These are phyloP conservation scores for Aspergillus pseudoglaucus DNA, from an alignment of 2,329 filamentous ascomycete species.

Conservation along the genomic window DNA sequence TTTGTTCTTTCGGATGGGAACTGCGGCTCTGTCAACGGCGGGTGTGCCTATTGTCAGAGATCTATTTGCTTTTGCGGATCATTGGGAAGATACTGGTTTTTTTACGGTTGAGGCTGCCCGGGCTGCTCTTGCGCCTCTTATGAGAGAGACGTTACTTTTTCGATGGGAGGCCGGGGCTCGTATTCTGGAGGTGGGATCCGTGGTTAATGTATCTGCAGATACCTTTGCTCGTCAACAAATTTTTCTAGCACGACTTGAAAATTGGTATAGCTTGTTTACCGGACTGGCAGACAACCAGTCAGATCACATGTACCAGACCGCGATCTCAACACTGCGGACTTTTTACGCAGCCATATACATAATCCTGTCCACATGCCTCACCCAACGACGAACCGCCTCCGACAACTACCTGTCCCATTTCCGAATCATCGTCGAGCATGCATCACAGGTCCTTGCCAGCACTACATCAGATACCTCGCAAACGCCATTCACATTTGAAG, in stretches of 20 bases:
- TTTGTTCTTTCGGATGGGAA: constrained; percentile 20
- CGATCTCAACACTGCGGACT: constrained; percentile 16
- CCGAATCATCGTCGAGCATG: constrained; percentile 20
- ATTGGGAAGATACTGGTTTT: constrained; percentile 2
- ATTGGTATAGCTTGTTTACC: neutral
- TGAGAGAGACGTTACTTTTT: constrained; percentile 9
- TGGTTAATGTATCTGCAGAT: neutral
- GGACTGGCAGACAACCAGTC: neutral
- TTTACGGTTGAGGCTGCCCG: constrained; percentile 7
- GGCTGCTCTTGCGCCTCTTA: constrained; percentile 5
- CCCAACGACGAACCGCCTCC: constrained; percentile 12
- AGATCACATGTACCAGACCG: neutral
- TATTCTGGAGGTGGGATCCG: neutral
- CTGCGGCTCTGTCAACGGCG: constrained; percentile 7
- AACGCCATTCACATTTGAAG: constrained; percentile 25
- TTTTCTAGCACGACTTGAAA: neutral
- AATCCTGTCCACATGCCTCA: constrained; percentile 16
- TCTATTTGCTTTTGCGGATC: constrained; percentile 6
- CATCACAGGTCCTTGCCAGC: constrained; percentile 15
- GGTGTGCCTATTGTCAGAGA: constrained; percentile 1
- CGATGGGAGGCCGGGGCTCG: constrained; percentile 10
- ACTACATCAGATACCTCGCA: constrained; percentile 8
- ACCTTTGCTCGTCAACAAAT: neutral
- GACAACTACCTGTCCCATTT: constrained; percentile 20
- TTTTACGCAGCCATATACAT: constrained; percentile 20